Evolutionary conservation across 768 basidiomycete species (phyloP), one percentile per base, ranked within the genome.

Genomic region (Pilatotrama ljubarskyi): DNA sequence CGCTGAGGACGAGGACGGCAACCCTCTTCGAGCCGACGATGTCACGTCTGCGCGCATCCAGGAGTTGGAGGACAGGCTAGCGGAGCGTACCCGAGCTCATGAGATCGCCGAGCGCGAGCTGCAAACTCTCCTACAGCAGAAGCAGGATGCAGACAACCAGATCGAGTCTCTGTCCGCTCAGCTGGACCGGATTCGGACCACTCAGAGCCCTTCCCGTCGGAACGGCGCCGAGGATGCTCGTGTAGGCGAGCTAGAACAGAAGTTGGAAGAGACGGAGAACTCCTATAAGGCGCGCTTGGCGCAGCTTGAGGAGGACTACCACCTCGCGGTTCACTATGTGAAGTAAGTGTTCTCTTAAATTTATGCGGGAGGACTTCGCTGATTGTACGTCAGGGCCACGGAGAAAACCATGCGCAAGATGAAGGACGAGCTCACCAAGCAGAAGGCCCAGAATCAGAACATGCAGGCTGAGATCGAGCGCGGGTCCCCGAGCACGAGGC

Each of bases 381-480:
- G 61, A 51, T 58, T 25, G n/a, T 47, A 41, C 62, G 59, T 22
- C 70, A 94, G 92, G 82, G 93, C 93, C 44, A 98, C 95, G 1
- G 97, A 98, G 75, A 97, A 95, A 77, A 94, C 98, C 86, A 90
- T 98, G 80, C 86, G 94, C 65, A 86, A 90, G 66, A 93, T 98
- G 88, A 92, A 94, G 74, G 96, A 95, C 57, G 97, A 98, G 70
- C 77, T 98, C 58, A 90, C 84, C 64, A 95, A 91, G 76, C 92
- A 96, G 75, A 98, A 97, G 77, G 80, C 80, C 47, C 74, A 86
- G 44, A 95, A 94, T 69, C 78, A 86, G 43, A 78, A 81, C 57
- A 84, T 98, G 25, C 93, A 98, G 70, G 74, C 82, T n/a, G 93
- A 98, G 66, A 79, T 96, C 20, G 93, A 96, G 58, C 87, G 87